Base-by-base conservation (phyloP, 768 basidiomycete genomes). In the Astraeus odoratus region DNA sequence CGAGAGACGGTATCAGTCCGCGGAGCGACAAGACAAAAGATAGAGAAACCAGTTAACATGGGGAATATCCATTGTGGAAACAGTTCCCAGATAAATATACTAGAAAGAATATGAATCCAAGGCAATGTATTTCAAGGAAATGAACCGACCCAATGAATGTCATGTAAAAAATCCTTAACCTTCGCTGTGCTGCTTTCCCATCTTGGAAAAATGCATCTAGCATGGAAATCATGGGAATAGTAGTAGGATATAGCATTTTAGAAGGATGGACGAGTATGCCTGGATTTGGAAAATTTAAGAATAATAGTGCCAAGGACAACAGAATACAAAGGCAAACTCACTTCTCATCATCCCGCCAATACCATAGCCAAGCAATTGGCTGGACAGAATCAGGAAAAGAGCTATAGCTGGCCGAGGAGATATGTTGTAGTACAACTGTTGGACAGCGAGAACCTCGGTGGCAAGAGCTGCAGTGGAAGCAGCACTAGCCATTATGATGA, bases 401-500 rank as follows among this genome's bases (percentile, higher is more conserved):
- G 74, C 72, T 13, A 68, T 54, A 8, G 48, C 67, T 19, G 69
- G 54, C 37, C 74, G 74, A 2, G 77, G 74, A 3, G 66, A 70
- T 44, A 76, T 69, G 35, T 78, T 69, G 43, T 80, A 80, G 53
- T 68, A 78, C 13, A 78, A 20, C 0, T 74, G 68, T 46, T 78
- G 77, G 3, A 77, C 76, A 0, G 76, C 73, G 35, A 79, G 59
- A 5, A 78, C 68, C 39, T 78, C 75, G 0, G 76, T 78, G 2
- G 67, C 77, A 12, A 78, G 66, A 3, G 77, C 76, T 0, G 73
- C 69, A 36, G 71, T 75, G 13, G 76, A 71, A 3, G 76, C 76
- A 3, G 77, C 74, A 46, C 72, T 69, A 18, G 77, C 54, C 77
- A 78, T 78, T 45, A 78, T 75, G 8, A 78, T 68, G 26, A 78